Evolutionary conservation across 192 early-diverging fungal genomes (phyloP).

Genomic region (Podila epigama): DNA sequence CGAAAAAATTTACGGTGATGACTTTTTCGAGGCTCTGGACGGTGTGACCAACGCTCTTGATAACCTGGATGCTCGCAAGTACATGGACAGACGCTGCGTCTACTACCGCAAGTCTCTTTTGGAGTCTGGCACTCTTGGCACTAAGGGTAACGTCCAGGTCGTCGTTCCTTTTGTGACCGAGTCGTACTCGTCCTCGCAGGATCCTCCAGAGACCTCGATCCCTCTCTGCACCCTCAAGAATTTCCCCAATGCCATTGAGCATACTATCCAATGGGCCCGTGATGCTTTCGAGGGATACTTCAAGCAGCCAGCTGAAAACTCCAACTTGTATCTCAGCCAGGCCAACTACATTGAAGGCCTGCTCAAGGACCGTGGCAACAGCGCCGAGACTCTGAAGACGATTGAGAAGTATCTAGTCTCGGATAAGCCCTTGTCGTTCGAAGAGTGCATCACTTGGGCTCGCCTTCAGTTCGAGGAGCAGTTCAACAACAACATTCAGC

Average conservation of each 20-base stretch:
- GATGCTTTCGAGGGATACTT: conserved; percentile 97
- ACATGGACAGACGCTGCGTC: conserved; percentile 97
- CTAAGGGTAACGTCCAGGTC: conserved; percentile 99
- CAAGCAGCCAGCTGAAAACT: conserved; percentile 90
- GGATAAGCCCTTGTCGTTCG: conserved; percentile 85
- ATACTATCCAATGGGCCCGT: conserved; percentile 95
- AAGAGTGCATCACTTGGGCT: conserved; percentile 94
- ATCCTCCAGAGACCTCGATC: conserved; percentile 97
- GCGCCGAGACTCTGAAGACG: conserved; percentile 79
- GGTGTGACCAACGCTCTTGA: conserved; percentile 98
- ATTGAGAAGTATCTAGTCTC: conserved; percentile 80
- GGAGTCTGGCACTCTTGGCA: conserved; percentile 98
- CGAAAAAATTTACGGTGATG: conserved; percentile 86
- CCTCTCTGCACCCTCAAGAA: conserved; percentile 91
- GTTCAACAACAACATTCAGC: conserved; percentile 91
- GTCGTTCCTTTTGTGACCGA: conserved; percentile 96
- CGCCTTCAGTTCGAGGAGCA: conserved; percentile 92
- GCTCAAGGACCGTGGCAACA: conserved; percentile 79
- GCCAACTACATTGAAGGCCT: conserved; percentile 81
- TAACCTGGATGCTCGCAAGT: conserved; percentile 96
- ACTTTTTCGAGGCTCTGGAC: conserved; percentile 87
- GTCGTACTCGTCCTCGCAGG: conserved; percentile 97
- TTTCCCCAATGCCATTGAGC: conserved; percentile 89
- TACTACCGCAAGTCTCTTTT: conserved; percentile 94
- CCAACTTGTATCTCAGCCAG: conserved; percentile 91